Evolutionary conservation across 768 basidiomycete genomes (phyloP), one percentile per base, ranked within the genome.

Genomic region (Russula ochroleuca): DNA sequence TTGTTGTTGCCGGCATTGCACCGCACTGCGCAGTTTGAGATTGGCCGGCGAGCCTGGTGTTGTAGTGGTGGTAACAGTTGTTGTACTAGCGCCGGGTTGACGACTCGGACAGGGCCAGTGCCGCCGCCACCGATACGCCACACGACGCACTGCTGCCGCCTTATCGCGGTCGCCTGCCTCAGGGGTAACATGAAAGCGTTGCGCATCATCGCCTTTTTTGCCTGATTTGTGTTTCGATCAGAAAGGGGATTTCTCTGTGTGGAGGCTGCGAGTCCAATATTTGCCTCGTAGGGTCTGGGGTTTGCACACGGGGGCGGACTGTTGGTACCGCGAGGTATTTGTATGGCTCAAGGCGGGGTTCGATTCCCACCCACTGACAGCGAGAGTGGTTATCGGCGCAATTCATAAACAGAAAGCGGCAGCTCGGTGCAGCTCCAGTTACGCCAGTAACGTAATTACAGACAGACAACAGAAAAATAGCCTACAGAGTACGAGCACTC

Each of bases 11-110:
- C 33, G 48, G 15, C 19, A 14, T 57, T 14, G 25, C 43, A 33
- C 23, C 52, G 52, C 37, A 65, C 5, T 11, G 48, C 64, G 48
- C 53, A 41, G 40, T 21, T 52, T 5, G 64, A 57, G 28, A 57
- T 25, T 37, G 25, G 21, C 40, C 51, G 55, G 51, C 62, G 56
- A 13, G 33, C 25, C 1, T 43, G 51, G 17, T 0, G 11, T 40
- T 7, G 37, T 21, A 3, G 14, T 54, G 0, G 23, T 40, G 5
- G 21, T 40, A 15, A 37, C 45, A 5, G 58, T 38, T 21, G 40
- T 35, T 25, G 49, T 47, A 15, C 37, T 40, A 28, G 57, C 15
- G 25, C 31, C 21, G 38, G 45, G 11, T 19, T 17, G 23, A 48
- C 5, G 28, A 15, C n/a, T 8, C n/a, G 33, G 17, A 21, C 23